Evolutionary conservation across 129 eudicot species (phyloP), one percentile per base, ranked within the genome.

Genomic region (Ambrosia artemisiifolia): DNA sequence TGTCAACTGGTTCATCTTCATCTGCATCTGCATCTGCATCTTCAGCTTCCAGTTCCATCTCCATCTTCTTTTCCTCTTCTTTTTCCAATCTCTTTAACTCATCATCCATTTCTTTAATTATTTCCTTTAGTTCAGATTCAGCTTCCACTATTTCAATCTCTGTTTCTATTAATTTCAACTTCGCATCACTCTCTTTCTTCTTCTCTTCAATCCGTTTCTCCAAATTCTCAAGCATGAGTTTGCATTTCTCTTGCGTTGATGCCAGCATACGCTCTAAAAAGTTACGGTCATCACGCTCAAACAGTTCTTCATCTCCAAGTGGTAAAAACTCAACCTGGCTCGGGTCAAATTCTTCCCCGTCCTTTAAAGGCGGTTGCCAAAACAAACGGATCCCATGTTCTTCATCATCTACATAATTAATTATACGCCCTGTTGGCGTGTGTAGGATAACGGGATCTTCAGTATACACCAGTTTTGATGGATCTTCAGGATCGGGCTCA

Each of bases 401-500:
- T 76, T 92, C 91, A 64, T 92, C 98, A 5, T 92, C 98, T 24
- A 92, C 83, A 56, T 87, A 87, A 73, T 87, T 80, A 28, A 92
- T 92, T 51, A 89, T 17, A 74, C 86, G 82, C 18, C 96, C 96
- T 1, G 91, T 89, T 74, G 94, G 96, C 11, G 95, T 92, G 80
- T 92, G 98, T 34, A 92, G 69, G 75, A 92, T 92, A 24, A 89
- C 69, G 3, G 98, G 98, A 78, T 92, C 98, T 64, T 88, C 94
- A 35, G 84, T 75, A 63, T 92, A 80, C 65, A 87, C 61, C 40
- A 85, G 84, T 72, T 83, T 77, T 8, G 91, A 76, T 63, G 96
- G 98, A 63, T 92, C 88, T 70, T 93, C 91, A 55, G 96, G 95
- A 80, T 93, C 95, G 6, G 98, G 95, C 78, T 83, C 92, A 0